These are phyloP conservation scores for Ceratocystis alfenasii DNA, from an alignment of 2,329 filamentous ascomycete genomes.

Conservation along the genomic window DNA sequence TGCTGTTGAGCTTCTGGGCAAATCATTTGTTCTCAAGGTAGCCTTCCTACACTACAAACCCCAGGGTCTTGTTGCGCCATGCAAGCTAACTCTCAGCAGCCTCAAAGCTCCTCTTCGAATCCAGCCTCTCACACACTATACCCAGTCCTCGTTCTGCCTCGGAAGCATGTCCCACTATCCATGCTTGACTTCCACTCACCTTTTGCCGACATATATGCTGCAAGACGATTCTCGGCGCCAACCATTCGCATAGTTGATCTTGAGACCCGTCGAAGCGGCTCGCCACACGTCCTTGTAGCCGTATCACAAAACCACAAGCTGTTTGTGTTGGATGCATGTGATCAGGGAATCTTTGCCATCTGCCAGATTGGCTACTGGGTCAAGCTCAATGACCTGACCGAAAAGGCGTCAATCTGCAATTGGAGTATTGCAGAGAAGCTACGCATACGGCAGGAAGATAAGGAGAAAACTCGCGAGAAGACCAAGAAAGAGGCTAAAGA, in stretches of 20 bases:
- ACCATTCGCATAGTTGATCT: constrained; percentile 52
- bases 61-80: not conserved
- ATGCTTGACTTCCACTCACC: constrained; percentile 46
- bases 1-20: constrained; percentile 16
- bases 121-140: constrained; percentile 44
- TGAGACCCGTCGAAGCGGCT: constrained; percentile 45
- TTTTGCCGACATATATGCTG: constrained; percentile 37
- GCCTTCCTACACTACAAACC: not conserved
- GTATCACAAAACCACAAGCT: constrained; percentile 15
- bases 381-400: constrained; percentile 42
- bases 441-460: constrained; percentile 26
- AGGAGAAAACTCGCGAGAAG: constrained; percentile 20
- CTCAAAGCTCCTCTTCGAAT: constrained; percentile 43
- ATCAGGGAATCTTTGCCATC: constrained; percentile 48
- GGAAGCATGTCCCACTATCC: constrained; percentile 49
- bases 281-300: constrained; percentile 44
- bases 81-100: constrained; percentile 30
- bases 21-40: constrained; percentile 17
- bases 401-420: constrained; percentile 36
- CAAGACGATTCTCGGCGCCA: constrained; percentile 47
- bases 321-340: constrained; percentile 20
- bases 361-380: constrained; percentile 59
- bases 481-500: constrained; percentile 13
- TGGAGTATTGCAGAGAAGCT: constrained; percentile 30
- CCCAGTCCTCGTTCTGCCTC: constrained; percentile 50